These are phyloP conservation scores for Sugiyamaella xylanicola DNA, from an alignment of 1,139 yeast species.

Conservation along the genomic window DNA sequence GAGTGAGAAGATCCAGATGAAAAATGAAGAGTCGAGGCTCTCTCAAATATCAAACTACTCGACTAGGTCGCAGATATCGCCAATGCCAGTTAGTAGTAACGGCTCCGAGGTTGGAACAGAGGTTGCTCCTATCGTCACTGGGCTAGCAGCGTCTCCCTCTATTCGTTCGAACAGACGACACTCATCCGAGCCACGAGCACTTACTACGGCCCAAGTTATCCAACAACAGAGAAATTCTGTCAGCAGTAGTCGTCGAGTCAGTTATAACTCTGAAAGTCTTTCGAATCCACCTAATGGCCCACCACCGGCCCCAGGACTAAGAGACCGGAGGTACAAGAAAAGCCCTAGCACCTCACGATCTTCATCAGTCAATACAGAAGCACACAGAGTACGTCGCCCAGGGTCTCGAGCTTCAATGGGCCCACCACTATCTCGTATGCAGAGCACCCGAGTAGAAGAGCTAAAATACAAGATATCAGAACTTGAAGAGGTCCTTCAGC, in stretches of 20 bases:
- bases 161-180: conserved; percentile 10
- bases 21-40: not conserved
- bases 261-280: conserved; percentile 13
- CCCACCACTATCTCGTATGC: conserved; percentile 18
- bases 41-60: conserved; percentile 16
- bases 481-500: conserved; percentile 38
- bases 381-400: conserved; percentile 25
- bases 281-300: conserved; percentile 21
- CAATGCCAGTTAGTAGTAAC: not conserved
- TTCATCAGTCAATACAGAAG: conserved; percentile 9
- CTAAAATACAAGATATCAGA: conserved; percentile 38
- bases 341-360: conserved; percentile 19
- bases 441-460: conserved; percentile 35
- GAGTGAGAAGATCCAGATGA: not conserved
- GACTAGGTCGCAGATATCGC: conserved; percentile 11
- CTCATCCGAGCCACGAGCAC: conserved; percentile 15
- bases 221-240: conserved; percentile 8
- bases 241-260: conserved; percentile 15
- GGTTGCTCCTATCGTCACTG: not conserved
- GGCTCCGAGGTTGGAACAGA: not conserved
- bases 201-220: conserved; percentile 6
- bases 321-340: conserved; percentile 8
- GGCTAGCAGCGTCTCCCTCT: not conserved
- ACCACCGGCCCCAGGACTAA: conserved; percentile 22
- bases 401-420: conserved; percentile 24